phyloP scores from a whole-genome alignment of 148 eudicot species.

The Drosera capensis region DNA sequence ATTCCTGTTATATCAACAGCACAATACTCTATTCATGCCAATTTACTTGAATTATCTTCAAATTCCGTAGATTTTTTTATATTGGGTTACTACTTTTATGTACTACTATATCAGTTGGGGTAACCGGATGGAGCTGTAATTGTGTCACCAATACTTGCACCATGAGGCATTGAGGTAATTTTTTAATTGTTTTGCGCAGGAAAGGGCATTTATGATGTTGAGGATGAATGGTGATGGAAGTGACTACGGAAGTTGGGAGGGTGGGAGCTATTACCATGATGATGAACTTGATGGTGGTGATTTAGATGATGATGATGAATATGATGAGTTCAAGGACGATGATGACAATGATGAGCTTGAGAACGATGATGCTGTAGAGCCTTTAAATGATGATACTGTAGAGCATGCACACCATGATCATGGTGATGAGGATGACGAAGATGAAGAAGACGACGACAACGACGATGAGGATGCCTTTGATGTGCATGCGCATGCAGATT shows the following conservation, averaged over 20 bases:
- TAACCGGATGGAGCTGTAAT: no score
- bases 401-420: no score
- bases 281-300: constrained; percentile 24
- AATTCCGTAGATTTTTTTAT: no score
- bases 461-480: constrained; percentile 56
- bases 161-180: no score
- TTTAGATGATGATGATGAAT: constrained; percentile 7
- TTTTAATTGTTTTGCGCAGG: constrained; percentile 24
- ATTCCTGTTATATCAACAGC: no score
- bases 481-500: constrained; percentile 45
- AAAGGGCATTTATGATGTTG: constrained; percentile 96
- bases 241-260: constrained; percentile 68
- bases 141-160: no score
- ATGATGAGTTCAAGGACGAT: constrained; percentile 11
- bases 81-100: no score
- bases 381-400: no score
- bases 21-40: no score
- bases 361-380: constrained; percentile 13
- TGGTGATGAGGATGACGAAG: background rate
- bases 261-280: constrained; percentile 38
- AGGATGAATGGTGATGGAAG: constrained; percentile 48
- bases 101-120: no score
- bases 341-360: constrained; percentile 20
- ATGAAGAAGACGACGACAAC: background rate
- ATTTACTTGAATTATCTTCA: no score